Evolutionary conservation across 352 stramenopile species (phyloP).

Genomic region (Blastocystis sp.): DNA sequence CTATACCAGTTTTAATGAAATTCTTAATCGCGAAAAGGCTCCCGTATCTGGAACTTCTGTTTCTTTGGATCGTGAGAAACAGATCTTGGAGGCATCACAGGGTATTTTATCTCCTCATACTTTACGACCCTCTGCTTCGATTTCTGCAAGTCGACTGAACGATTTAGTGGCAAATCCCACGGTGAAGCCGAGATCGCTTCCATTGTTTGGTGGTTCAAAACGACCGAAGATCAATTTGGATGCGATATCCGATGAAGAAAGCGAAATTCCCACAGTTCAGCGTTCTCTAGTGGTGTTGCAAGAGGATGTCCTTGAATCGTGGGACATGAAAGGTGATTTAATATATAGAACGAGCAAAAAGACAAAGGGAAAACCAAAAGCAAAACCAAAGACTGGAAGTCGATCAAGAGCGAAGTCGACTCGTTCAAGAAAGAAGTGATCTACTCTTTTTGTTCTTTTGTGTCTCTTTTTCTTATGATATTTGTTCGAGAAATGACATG

Average conservation of each 20-base stretch:
- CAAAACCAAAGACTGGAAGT: neutral
- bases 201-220: too few relatives aligned
- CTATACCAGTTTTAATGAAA: conserved; percentile 56
- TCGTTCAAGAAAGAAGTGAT: neutral
- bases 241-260: too few relatives aligned
- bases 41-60: neutral
- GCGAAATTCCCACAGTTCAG: too few relatives aligned
- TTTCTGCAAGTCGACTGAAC: neutral
- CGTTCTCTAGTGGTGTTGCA: too few relatives aligned
- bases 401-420: neutral
- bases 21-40: neutral
- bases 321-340: too few relatives aligned
- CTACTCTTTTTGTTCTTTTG: neutral
- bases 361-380: neutral
- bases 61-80: conserved; percentile 10
- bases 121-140: neutral
- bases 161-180: neutral
- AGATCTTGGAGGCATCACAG: neutral
- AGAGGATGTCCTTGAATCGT: too few relatives aligned
- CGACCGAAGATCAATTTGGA: too few relatives aligned
- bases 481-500: neutral
- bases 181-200: too few relatives aligned
- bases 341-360: too few relatives aligned
- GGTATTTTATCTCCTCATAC: conserved; percentile 10
- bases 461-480: neutral